Conservation (phyloP, 2,329 filamentous ascomycete species). For the Calonectria hongkongensis region DNA sequence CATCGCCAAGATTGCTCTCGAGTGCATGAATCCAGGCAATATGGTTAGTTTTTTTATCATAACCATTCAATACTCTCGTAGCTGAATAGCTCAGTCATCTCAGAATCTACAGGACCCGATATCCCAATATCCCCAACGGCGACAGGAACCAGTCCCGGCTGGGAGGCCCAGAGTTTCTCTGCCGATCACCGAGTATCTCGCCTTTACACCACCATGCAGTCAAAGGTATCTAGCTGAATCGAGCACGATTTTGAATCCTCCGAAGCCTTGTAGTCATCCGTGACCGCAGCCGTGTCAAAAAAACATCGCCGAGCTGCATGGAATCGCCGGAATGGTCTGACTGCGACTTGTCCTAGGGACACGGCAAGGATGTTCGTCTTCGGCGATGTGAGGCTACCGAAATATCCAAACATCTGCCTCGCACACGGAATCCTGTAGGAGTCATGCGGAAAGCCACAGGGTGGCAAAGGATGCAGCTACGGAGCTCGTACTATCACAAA, state of each 20-base stretch:
- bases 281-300: neutral
- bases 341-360: no score
- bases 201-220: neutral
- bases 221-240: neutral
- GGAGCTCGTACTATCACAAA: neutral
- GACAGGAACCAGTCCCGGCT: neutral
- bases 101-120: no score
- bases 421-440: neutral
- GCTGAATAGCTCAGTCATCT: no score
- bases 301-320: neutral
- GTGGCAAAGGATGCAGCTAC: neutral
- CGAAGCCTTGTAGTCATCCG: neutral
- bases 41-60: no score
- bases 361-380: neutral
- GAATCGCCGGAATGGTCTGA: neutral
- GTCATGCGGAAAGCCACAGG: neutral
- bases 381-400: no score
- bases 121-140: neutral
- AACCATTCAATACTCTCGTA: no score
- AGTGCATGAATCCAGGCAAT: neutral
- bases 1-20: neutral
- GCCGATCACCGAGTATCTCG: neutral
- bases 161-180: neutral
- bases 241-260: no score
- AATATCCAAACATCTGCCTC: neutral